Base-by-base conservation (phyloP, 208 protist species). In the Angomonas deanei region DNA sequence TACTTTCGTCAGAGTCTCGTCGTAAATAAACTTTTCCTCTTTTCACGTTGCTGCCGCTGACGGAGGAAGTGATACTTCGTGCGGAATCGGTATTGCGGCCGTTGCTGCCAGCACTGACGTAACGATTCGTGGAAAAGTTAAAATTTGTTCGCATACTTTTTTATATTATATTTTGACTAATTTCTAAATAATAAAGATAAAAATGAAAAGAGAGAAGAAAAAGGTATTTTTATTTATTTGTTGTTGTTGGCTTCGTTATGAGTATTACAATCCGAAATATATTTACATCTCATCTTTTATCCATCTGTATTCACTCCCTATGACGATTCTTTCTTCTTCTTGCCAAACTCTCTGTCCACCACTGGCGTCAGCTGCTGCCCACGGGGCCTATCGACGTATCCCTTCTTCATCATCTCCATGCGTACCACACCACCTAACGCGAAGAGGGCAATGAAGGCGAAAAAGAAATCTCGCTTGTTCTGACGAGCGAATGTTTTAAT, bases 391-490 rank as follows among this genome's bases (percentile, higher is more conserved):
- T 46, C 8, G 8, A 42, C 8, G 28, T 78, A 53, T 11, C 78
- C 78, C 13, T 66, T 61, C 0, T 68, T 47, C 57, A 74, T 74
- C 53, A 84, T 28, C 54, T 84, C 78, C n/a, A 66, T 55, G n/a
- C 63, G 66, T 6, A 72, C 46, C 11, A 84, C 74, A 54, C 50
- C 70, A 1, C 70, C 66, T 17, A 80, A 31, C 15, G 74, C 73
- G 27, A 80, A 39, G 33, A 78, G 1, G 2, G 78, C 78, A n/a
- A 84, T 70, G 42, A 54, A 67, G 0, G 64, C 66, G 62, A 84
- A 84, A 52, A 84, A 84, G 2, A 84, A 27, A 46, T 84, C 74
- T 5, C 70, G 68, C 27, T 61, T 65, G 39, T 78, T 61, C 10
- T 53, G 64, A 8, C 33, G 42, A 48, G 56, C 61, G 23, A 71